phyloP scores from a whole-genome alignment of 75 land plant species.

The Cryptomeria japonica region DNA sequence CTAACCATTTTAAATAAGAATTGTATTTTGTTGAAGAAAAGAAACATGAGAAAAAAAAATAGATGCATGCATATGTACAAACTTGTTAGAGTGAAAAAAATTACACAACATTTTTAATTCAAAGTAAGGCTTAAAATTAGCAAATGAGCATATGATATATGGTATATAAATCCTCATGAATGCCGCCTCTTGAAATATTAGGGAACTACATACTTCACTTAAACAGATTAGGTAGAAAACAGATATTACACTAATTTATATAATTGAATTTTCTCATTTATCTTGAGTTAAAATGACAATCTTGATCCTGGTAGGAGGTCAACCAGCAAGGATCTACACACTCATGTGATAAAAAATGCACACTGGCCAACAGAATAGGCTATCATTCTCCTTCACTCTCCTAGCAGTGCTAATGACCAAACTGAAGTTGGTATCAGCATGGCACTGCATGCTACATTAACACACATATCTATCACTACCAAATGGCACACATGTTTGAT shows the following conservation, averaged over 20 bases:
- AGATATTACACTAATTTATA: no score
- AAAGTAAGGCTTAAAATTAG: background rate
- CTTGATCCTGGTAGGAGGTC: background rate
- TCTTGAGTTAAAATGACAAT: background rate
- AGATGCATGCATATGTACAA: background rate
- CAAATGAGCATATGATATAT: background rate
- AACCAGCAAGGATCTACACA: background rate
- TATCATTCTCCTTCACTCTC: background rate
- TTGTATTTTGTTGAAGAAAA: background rate
- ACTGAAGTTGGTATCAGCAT: background rate
- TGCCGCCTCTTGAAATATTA: background rate
- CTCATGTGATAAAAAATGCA: background rate
- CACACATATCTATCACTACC: background rate
- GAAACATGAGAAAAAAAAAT: background rate
- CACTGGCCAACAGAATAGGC: background rate
- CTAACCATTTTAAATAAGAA: background rate
- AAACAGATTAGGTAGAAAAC: background rate
- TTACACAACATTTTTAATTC: constrained; percentile 3
- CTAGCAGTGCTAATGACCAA: background rate
- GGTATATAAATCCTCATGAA: background rate
- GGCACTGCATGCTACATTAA: background rate
- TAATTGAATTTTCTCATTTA: background rate
- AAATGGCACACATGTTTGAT: background rate
- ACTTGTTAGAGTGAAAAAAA: background rate
- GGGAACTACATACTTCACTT: background rate